Conservation (phyloP, 257 asterid species). For the Lantana camara region DNA sequence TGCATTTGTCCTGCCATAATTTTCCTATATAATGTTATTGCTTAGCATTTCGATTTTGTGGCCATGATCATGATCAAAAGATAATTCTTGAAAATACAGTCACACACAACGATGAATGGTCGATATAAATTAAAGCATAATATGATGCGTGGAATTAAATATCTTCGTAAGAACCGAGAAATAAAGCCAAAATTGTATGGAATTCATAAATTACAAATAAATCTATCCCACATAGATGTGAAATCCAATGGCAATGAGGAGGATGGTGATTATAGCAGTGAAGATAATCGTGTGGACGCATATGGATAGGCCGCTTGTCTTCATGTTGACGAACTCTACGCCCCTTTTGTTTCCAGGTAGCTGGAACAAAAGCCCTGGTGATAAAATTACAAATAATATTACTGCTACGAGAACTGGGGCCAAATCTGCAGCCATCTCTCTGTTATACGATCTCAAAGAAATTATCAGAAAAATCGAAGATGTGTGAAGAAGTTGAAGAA, state of each 20-base stretch:
- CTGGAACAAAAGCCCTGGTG: conserved; percentile 55
- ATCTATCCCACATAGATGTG: conserved; percentile 48
- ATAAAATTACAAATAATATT: conserved; percentile 42
- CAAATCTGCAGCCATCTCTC: conserved; percentile 34
- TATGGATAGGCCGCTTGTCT: conserved; percentile 50
- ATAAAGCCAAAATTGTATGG: too few relatives aligned
- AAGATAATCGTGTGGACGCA: conserved; percentile 50
- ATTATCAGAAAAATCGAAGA: too few relatives aligned
- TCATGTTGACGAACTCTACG: conserved; percentile 48
- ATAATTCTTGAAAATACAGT: too few relatives aligned
- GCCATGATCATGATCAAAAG: too few relatives aligned
- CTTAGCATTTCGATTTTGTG: too few relatives aligned
- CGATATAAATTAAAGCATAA: too few relatives aligned
- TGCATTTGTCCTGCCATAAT: background rate
- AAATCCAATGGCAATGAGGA: conserved; percentile 50
- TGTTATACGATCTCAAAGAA: background rate
- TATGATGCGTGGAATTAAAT: too few relatives aligned
- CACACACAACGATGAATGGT: too few relatives aligned
- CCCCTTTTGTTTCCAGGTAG: conserved; percentile 44
- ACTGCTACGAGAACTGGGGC: conserved; percentile 52
- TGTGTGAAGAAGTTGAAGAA: too few relatives aligned
- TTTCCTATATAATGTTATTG: too few relatives aligned
- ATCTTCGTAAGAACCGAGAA: too few relatives aligned
- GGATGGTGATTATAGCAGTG: conserved; percentile 44
- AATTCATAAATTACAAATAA: background rate